phyloP scores from a whole-genome alignment of 2,329 filamentous ascomycete species.

The Xylaria digitata region DNA sequence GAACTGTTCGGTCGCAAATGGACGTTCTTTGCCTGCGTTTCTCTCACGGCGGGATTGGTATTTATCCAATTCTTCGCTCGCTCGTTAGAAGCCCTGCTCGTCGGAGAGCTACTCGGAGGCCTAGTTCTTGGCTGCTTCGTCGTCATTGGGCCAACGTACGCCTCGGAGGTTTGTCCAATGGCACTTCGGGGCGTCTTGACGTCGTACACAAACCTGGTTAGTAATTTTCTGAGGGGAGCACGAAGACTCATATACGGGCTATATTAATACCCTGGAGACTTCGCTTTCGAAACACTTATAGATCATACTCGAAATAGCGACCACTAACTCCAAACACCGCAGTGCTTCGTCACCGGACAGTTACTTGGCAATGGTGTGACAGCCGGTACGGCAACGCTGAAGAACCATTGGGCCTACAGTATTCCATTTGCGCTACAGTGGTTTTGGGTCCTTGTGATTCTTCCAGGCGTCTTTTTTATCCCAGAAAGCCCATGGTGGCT shows the following conservation, averaged over 20 bases:
- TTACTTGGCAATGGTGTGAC: slow-evolving; percentile 64
- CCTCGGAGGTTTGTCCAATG: slow-evolving; percentile 70
- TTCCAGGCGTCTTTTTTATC: slow-evolving; percentile 59
- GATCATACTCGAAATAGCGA: not conserved
- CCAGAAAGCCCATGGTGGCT: slow-evolving; percentile 65
- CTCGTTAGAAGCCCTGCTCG: slow-evolving; percentile 65
- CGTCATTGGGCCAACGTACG: slow-evolving; percentile 68
- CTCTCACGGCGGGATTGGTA: slow-evolving; percentile 63
- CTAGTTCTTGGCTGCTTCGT: slow-evolving; percentile 71
- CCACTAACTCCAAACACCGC: not conserved
- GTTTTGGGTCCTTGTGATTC: slow-evolving; percentile 60
- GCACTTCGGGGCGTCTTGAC: slow-evolving; percentile 68
- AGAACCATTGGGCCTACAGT: slow-evolving; percentile 61
- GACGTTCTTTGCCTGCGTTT: slow-evolving; percentile 59
- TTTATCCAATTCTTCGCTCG: slow-evolving; percentile 73
- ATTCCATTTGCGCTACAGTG: slow-evolving; percentile 63
- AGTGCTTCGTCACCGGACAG: slow-evolving; percentile 71
- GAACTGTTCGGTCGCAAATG: slow-evolving; percentile 58
- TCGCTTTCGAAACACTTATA: not conserved
- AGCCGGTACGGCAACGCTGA: slow-evolving; percentile 54
- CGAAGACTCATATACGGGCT: not conserved
- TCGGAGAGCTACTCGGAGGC: slow-evolving; percentile 70
- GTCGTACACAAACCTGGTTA: slow-evolving; percentile 65
- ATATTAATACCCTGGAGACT: not conserved
- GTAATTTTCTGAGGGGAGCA: not conserved